phyloP scores from a whole-genome alignment of 805 yeast genomes.

The Yamadazyma tumulicola region DNA sequence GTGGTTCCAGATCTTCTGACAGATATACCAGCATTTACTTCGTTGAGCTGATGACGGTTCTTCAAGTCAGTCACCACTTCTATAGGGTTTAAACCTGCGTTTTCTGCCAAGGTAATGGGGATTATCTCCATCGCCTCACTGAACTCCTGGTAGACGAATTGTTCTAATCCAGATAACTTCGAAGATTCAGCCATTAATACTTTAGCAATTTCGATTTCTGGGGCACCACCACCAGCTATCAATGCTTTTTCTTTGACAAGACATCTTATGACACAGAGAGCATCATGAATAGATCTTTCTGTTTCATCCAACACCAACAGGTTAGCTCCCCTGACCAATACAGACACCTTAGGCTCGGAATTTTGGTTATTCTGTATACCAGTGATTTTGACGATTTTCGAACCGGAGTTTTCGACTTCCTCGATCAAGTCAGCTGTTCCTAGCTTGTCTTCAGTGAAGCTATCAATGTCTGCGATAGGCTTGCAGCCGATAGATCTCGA shows the following conservation, averaged over 20 bases:
- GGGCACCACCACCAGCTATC: conserved; percentile 99
- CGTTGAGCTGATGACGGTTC: conserved; percentile 87
- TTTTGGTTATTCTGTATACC: conserved; percentile 45
- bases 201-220: conserved; percentile 87
- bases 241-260: conserved; percentile 82
- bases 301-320: conserved; percentile 88
- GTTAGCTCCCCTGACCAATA: conserved; percentile 94
- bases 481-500: conserved; percentile 83
- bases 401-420: conserved; percentile 85
- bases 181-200: conserved; percentile 68
- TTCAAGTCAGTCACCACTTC: conserved; percentile 90
- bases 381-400: conserved; percentile 83
- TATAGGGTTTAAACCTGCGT: conserved; percentile 90
- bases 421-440: conserved; percentile 92
- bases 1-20: conserved; percentile 92
- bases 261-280: conserved; percentile 89
- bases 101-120: conserved; percentile 92
- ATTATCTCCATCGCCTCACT: conserved; percentile 89
- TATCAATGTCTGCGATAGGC: conserved; percentile 93
- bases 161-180: conserved; percentile 78
- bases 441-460: conserved; percentile 87
- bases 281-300: conserved; percentile 96
- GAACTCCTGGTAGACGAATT: conserved; percentile 86
- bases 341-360: conserved; percentile 66
- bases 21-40: conserved; percentile 90